These are phyloP conservation scores for Zoysia japonica DNA, from an alignment of 176 grass and related monocot species.

Conservation along the genomic window DNA sequence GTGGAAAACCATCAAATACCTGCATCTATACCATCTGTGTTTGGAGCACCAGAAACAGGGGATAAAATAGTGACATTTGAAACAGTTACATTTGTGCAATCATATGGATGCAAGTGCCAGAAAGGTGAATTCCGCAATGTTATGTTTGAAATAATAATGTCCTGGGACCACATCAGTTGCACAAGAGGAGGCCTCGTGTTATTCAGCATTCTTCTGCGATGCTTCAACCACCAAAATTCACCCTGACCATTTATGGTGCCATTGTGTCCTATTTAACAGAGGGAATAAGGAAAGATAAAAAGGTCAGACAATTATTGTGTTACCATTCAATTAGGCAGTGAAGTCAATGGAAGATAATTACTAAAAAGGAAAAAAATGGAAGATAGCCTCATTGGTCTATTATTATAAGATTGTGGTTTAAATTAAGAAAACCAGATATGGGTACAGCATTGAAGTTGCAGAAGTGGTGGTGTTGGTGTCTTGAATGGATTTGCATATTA, in stretches of 20 bases:
- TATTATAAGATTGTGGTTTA: slow-evolving; percentile 16
- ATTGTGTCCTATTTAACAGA: slow-evolving; percentile 74
- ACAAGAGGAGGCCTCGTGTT: slow-evolving; percentile 93
- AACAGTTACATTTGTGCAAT: slow-evolving; percentile 90
- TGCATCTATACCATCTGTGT: slow-evolving; percentile 99
- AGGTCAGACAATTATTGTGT: slow-evolving; percentile 10
- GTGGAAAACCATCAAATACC: slow-evolving; percentile 47
- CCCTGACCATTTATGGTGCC: slow-evolving; percentile 97
- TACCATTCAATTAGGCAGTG: slow-evolving; percentile 24
- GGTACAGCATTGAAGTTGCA: neutral
- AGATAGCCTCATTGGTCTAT: neutral
- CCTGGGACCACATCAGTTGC: slow-evolving; percentile 92
- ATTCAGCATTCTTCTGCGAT: slow-evolving; percentile 80
- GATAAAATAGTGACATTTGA: slow-evolving; percentile 87
- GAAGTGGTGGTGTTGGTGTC: neutral
- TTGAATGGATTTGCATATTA: slow-evolving; percentile 6
- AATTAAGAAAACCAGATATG: slow-evolving; percentile 16
- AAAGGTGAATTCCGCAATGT: slow-evolving; percentile 87
- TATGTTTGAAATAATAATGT: slow-evolving; percentile 88
- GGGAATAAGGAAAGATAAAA: neutral
- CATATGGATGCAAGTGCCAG: slow-evolving; percentile 96
- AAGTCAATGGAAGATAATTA: neutral
- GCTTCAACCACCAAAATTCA: slow-evolving; percentile 91
- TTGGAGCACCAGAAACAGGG: slow-evolving; percentile 83
- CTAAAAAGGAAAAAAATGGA: neutral